Evolutionary conservation across 108 stramenopile species (phyloP), one percentile per base, ranked within the genome.

Genomic region (Bacterosira constricta): DNA sequence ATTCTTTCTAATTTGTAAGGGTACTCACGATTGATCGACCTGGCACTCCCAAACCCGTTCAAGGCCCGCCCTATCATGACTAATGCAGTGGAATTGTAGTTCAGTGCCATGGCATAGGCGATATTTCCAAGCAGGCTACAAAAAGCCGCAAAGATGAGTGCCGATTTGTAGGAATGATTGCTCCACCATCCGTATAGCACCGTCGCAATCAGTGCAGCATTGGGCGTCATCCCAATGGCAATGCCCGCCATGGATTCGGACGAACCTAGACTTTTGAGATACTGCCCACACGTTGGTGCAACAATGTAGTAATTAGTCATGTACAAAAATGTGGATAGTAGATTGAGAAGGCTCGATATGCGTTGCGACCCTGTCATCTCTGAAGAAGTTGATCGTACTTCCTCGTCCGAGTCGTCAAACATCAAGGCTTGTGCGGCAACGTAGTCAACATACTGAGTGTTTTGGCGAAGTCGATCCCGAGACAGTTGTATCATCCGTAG

Each of bases 231-330:
- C 11, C 93, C 96, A 69, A 96, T 93, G 27, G 95, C 86, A 8
- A 95, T 47, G 10, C 89, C 91, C 6, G 90, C 86, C 26, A 87
- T 39, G 9, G 92, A 71, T 34, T 88, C 79, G 30, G 56, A 37
- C 10, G 83, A 80, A 1, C 96, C 96, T 21, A 96, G 63, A 21
- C 71, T 78, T 12, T 54, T 72, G 13, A 90, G 86, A 80, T 96
- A 96, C 47, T 74, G 58, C 7, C 84, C 88, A 39, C 81, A 80
- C 8, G 91, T 92, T 11, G 96, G 96, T 34, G 91, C 91, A 15
- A 92, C 94, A 66, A 96, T 88, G 73, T 93, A 93, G 71, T 96
- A 96, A 76, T 96, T 95, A 44, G 86, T 80, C 87, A 95, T 89
- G 82, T 95, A 95, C 29, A 95, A 67, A 80, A 94, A 95, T 10